Conservation (phyloP, 805 yeast genomes). For the Candida sakaeoensis region DNA sequence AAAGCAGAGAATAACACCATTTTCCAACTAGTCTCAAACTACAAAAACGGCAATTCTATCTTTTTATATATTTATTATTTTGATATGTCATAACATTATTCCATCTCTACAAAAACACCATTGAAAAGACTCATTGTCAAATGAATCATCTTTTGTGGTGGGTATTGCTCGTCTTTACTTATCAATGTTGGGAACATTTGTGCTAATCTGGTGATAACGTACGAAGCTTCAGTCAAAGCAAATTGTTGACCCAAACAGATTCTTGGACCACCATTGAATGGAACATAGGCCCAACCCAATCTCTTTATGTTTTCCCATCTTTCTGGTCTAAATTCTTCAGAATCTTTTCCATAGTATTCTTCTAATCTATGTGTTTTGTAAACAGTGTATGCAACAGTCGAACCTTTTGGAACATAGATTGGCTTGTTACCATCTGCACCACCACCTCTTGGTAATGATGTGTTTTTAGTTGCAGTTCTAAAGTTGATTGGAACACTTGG, state of each 20-base stretch:
- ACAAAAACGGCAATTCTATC: not conserved
- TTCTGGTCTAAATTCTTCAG: conserved; percentile 43
- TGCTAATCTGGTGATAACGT: conserved; percentile 34
- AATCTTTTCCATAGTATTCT: conserved; percentile 42
- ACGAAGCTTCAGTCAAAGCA: conserved; percentile 51
- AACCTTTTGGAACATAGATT: conserved; percentile 41
- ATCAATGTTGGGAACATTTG: conserved; percentile 22
- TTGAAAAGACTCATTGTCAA: conserved; percentile 25
- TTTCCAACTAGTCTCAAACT: no score
- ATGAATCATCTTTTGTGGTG: conserved; percentile 28
- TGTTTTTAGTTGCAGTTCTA: conserved; percentile 26
- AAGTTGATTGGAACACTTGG: conserved; percentile 35
- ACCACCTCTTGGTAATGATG: conserved; percentile 35
- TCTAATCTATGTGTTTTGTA: conserved; percentile 41
- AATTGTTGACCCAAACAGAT: conserved; percentile 55
- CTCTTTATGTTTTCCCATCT: conserved; percentile 40
- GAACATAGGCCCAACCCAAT: conserved; percentile 47
- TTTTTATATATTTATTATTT: no score
- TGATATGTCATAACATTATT: conserved; percentile 1
- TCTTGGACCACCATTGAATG: conserved; percentile 55
- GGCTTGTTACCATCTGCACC: conserved; percentile 37
- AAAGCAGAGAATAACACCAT: no score
- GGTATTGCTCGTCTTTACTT: conserved; percentile 22
- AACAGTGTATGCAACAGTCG: conserved; percentile 34
- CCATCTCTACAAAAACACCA: conserved; percentile 17